Percentiles rank a stretch among this genome's conserved stretches.
Conservation (phyloP, 2,329 filamentous ascomycete species). For the Xylariaceae sp. region DNA sequence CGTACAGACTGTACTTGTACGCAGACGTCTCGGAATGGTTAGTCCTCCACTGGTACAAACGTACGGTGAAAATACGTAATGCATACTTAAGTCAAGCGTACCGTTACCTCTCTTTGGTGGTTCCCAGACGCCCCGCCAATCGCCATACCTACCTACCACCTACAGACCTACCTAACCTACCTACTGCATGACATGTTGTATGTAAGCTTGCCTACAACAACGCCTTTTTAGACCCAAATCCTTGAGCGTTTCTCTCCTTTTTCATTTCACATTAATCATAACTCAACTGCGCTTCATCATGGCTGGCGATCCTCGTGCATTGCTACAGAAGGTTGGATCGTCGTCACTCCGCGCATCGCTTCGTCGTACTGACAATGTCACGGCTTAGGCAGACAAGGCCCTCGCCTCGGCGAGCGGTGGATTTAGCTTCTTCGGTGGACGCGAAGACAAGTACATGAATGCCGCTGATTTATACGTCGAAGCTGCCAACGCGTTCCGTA, state of each 20-base stretch:
- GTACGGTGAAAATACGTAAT: background rate
- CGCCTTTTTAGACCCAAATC: constrained; percentile 1
- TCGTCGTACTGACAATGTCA: constrained; percentile 16
- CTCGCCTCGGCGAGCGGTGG: constrained; percentile 68
- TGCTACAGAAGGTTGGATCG: constrained; percentile 65
- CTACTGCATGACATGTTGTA: background rate
- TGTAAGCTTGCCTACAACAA: constrained; percentile 3
- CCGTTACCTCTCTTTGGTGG: background rate
- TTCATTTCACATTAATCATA: background rate
- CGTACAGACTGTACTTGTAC: too few species aligned
- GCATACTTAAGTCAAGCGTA: background rate
- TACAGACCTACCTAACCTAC: background rate
- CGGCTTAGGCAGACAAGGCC: constrained; percentile 73
- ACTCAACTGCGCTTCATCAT: constrained; percentile 40
- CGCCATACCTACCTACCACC: too few species aligned
- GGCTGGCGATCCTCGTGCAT: constrained; percentile 70
- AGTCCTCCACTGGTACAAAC: too few species aligned
- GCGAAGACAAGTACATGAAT: constrained; percentile 82
- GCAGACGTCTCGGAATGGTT: background rate
- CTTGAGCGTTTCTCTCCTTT: constrained; percentile 3
- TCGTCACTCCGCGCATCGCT: constrained; percentile 28
- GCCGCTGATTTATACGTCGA: constrained; percentile 83
- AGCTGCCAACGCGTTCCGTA: constrained; percentile 85
- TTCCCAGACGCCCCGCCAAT: background rate
- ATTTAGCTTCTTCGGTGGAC: constrained; percentile 84